Percentiles rank a stretch among this genome's conserved stretches.
Conservation (phyloP, 1,284 basidiomycete genomes). For the Amylostereum chailletii region DNA sequence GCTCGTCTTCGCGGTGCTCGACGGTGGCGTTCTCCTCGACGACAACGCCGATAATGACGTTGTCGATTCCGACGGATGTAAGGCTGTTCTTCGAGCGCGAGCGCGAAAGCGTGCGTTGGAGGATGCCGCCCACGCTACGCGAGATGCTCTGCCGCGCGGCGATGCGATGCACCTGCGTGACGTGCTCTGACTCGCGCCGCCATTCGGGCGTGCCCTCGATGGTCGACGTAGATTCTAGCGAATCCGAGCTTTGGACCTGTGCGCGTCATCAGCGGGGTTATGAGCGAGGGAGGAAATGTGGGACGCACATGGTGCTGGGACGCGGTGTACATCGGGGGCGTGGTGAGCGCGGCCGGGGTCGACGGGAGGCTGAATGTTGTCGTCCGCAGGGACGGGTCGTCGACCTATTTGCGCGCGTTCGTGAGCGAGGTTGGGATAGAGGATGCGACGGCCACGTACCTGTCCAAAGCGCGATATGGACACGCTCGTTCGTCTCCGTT, state of each 20-base stretch:
- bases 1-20: conserved; percentile 23
- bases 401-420: conserved; percentile 14
- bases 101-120: conserved; percentile 46
- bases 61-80: conserved; percentile 9
- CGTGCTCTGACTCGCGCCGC: conserved; percentile 24
- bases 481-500: conserved; percentile 35
- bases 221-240: neutral
- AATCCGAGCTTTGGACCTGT: neutral
- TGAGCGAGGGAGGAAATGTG: conserved; percentile 32
- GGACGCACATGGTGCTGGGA: conserved; percentile 20
- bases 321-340: neutral
- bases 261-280: conserved; percentile 6
- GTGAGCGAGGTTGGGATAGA: neutral
- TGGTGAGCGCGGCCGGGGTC: conserved; percentile 8
- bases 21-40: conserved; percentile 45
- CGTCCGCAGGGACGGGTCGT: conserved; percentile 6
- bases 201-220: neutral
- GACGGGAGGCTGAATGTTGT: conserved; percentile 17
- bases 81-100: conserved; percentile 28
- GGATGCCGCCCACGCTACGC: conserved; percentile 36
- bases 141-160: conserved; percentile 40
- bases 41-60: conserved; percentile 24
- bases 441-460: conserved; percentile 22
- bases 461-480: conserved; percentile 48
- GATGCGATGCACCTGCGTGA: conserved; percentile 51